A percentile compares a stretch with the other conserved stretches of the same genome.
Evolutionary conservation across 78 protist species (phyloP).

Genomic region (Dictyostelium brefeldianum): DNA sequence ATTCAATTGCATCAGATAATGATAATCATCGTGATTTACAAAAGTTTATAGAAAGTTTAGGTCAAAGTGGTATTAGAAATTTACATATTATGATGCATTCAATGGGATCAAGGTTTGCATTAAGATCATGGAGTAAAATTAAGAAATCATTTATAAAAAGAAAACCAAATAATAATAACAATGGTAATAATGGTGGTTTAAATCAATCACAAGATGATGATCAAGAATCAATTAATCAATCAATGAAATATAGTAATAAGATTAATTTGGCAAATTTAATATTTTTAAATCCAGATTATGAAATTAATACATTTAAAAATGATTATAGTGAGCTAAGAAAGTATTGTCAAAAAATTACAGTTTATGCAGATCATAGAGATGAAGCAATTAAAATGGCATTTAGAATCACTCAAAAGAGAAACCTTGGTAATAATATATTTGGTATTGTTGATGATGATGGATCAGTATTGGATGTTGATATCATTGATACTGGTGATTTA

Average conservation of each 20-base stretch:
- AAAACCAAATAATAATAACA: not conserved
- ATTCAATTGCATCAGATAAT: slow-evolving; percentile 60
- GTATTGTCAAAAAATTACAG: slow-evolving; percentile 72
- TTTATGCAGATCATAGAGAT: slow-evolving; percentile 86
- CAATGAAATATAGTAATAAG: slow-evolving; percentile 10
- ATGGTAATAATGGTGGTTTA: not conserved
- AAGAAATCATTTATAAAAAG: slow-evolving; percentile 58
- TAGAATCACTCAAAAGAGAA: slow-evolving; percentile 46
- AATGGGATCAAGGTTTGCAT: slow-evolving; percentile 75
- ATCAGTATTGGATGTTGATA: slow-evolving; percentile 65
- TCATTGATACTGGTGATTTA: slow-evolving; percentile 82
- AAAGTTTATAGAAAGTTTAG: slow-evolving; percentile 54
- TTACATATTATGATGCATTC: slow-evolving; percentile 80
- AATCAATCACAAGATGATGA: not conserved
- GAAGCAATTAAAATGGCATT: slow-evolving; percentile 75
- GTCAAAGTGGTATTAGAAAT: slow-evolving; percentile 58
- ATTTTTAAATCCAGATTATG: slow-evolving; percentile 83
- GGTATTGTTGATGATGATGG: slow-evolving; percentile 40
- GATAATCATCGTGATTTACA: slow-evolving; percentile 66
- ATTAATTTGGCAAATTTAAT: slow-evolving; percentile 66
- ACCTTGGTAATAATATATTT: slow-evolving; percentile 76
- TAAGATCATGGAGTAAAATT: slow-evolving; percentile 52
- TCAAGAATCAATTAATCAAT: not conserved
- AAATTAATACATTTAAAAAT: slow-evolving; percentile 52
- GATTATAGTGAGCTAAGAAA: slow-evolving; percentile 62